Conservation (phyloP, 129 eudicot species). For the Dittrichia graveolens region DNA sequence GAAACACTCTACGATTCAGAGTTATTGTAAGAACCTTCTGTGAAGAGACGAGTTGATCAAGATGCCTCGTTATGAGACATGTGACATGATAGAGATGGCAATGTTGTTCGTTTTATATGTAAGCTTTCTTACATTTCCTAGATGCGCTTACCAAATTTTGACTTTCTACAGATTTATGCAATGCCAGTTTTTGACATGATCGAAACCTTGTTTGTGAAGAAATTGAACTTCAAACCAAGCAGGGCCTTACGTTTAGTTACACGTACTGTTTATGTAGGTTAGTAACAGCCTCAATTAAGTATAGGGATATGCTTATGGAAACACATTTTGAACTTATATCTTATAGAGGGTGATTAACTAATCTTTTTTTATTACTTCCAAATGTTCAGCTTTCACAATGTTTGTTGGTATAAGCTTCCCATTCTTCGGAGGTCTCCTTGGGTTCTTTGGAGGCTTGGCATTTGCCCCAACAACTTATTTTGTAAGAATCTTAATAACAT, state of each 20-base stretch:
- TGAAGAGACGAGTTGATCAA: no score
- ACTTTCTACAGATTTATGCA: conserved; percentile 56
- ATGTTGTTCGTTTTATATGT: not conserved
- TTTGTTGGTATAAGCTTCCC: conserved; percentile 61
- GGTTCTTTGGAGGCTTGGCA: conserved; percentile 67
- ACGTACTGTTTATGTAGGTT: conserved; percentile 60
- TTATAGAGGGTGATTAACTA: not conserved
- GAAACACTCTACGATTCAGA: no score
- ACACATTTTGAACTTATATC: not conserved
- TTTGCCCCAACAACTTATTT: conserved; percentile 75
- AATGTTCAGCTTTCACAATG: conserved; percentile 64
- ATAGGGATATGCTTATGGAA: not conserved
- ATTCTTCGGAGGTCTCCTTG: conserved; percentile 66
- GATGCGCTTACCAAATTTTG: not conserved
- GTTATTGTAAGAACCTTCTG: no score
- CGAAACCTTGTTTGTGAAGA: conserved; percentile 67
- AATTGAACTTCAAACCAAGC: conserved; percentile 58
- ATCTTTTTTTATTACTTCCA: not conserved
- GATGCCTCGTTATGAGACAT: no score
- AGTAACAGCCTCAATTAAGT: conserved; percentile 33
- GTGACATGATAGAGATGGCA: not conserved
- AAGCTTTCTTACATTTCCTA: not conserved
- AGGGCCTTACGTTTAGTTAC: conserved; percentile 51
- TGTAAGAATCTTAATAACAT: conserved; percentile 34
- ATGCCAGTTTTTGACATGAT: conserved; percentile 86